Conservation (phyloP, 2,329 filamentous ascomycete species). For the Alternaria arborescens region DNA sequence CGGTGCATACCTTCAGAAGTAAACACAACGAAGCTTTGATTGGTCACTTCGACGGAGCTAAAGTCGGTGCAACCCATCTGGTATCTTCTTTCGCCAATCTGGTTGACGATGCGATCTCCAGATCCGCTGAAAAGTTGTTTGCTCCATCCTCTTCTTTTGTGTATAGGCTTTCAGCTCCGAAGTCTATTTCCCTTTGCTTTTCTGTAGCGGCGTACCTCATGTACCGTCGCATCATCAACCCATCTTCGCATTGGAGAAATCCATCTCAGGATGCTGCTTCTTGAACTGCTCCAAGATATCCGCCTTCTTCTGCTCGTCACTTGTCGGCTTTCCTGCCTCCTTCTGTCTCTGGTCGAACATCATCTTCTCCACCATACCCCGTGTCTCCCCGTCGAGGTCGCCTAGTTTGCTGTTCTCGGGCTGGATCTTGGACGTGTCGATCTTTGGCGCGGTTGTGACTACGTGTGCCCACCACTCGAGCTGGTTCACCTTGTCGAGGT, state of each 20-base stretch:
- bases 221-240: slow-evolving; percentile 39
- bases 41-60: not conserved
- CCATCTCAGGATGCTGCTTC: slow-evolving; percentile 77
- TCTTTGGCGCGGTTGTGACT: slow-evolving; percentile 83
- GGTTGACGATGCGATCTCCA: not conserved
- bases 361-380: slow-evolving; percentile 99
- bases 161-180: not conserved
- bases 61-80: not conserved
- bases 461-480: slow-evolving; percentile 99
- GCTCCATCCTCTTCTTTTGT: not conserved
- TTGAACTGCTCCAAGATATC: slow-evolving; percentile 93
- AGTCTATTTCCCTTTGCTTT: not conserved
- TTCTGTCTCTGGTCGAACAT: slow-evolving; percentile 99
- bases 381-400: slow-evolving; percentile 93
- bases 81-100: not conserved
- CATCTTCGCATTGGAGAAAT: slow-evolving; percentile 72
- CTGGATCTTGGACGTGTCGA: slow-evolving; percentile 94
- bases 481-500: slow-evolving; percentile 95
- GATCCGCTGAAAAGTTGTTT: not conserved
- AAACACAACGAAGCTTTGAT: not conserved
- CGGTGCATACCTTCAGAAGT: not conserved
- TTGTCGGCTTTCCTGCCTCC: slow-evolving; percentile 86
- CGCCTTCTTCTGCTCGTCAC: slow-evolving; percentile 93
- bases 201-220: not conserved
- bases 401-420: slow-evolving; percentile 91